Evolutionary conservation across 208 protist genomes (phyloP).

Genomic region (Acanthamoeba quina): DNA sequence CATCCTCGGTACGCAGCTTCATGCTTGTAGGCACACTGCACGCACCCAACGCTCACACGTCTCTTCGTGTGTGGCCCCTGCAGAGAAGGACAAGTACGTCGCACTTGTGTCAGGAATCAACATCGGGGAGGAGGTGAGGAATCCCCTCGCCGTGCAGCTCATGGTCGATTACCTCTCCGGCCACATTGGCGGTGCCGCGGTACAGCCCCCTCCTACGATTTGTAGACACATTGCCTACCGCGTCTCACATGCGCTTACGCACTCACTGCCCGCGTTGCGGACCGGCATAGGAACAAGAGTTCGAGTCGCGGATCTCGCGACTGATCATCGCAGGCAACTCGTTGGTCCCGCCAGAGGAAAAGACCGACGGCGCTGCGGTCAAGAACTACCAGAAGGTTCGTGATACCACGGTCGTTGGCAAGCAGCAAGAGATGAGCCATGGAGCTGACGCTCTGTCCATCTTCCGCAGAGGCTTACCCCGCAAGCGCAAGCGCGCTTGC

Average conservation of each 20-base stretch:
- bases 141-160: constrained; percentile 62
- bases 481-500: constrained; percentile 46
- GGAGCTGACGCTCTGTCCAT: neutral
- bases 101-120: constrained; percentile 69
- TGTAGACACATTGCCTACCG: neutral
- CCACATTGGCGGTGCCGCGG: constrained; percentile 46
- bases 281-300: constrained; percentile 68
- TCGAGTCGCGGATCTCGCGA: constrained; percentile 69
- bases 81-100: constrained; percentile 75
- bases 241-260: neutral
- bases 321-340: constrained; percentile 81
- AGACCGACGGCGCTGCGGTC: constrained; percentile 10
- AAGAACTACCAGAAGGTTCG: constrained; percentile 59
- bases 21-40: neutral
- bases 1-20: neutral
- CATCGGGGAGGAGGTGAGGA: constrained; percentile 71
- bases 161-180: constrained; percentile 76
- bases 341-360: constrained; percentile 74
- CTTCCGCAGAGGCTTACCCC: constrained; percentile 8
- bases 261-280: neutral
- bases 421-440: neutral
- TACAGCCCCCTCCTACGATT: neutral
- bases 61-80: neutral
- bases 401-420: neutral
- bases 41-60: neutral